Percentiles rank a stretch among this genome's conserved stretches.
Conservation (phyloP, 208 protist species). For the Wallacemonas sp. region DNA sequence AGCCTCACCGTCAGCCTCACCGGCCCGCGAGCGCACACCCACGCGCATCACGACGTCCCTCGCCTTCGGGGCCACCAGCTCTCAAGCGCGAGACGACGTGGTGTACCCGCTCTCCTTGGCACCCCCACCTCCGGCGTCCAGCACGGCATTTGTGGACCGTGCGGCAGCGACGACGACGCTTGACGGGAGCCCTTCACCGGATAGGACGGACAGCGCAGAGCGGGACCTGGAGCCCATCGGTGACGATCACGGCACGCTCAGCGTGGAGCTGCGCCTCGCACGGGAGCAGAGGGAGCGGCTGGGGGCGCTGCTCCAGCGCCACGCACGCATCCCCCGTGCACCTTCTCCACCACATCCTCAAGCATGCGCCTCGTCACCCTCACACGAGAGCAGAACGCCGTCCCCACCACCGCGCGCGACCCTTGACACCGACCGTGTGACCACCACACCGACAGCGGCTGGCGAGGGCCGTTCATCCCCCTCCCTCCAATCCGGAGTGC, state of each 20-base stretch:
- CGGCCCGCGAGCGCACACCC: neutral
- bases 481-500: too few species aligned
- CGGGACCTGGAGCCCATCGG: too few species aligned
- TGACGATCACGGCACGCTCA: conserved; percentile 11
- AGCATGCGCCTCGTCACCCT: neutral
- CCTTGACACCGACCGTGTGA: too few species aligned
- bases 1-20: neutral
- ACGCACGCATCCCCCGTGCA: neutral
- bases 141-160: neutral
- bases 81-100: neutral
- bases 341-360: neutral
- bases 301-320: conserved; percentile 14
- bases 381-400: too few species aligned
- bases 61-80: neutral
- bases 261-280: conserved; percentile 25
- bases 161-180: too few species aligned
- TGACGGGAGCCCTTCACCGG: too few species aligned
- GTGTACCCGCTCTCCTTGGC: neutral
- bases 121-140: neutral
- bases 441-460: too few species aligned
- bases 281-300: conserved; percentile 31
- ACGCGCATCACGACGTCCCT: neutral
- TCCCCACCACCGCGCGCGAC: too few species aligned
- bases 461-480: too few species aligned
- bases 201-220: too few species aligned